Percentiles rank a stretch among this genome's conserved stretches.
Evolutionary conservation across 441 rosid genomes (phyloP).

Genomic region (Rhodomyrtus psidioides): DNA sequence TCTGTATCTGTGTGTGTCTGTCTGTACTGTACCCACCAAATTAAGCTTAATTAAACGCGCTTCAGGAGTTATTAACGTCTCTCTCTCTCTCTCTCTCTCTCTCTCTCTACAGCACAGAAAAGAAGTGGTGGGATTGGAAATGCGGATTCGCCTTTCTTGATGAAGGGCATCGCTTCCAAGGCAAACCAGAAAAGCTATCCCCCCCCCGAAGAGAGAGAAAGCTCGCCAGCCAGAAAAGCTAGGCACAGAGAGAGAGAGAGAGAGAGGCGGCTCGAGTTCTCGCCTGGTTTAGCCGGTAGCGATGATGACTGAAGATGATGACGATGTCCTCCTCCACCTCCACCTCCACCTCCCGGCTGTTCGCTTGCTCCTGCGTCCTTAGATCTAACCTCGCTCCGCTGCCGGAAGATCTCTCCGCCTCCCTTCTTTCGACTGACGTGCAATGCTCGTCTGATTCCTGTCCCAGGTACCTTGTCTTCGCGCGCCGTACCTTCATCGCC

Average conservation of each 20-base stretch:
- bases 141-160: constrained; percentile 24
- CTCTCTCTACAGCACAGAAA: background rate
- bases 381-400: constrained; percentile 10
- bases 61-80: background rate
- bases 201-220: background rate
- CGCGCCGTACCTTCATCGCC: background rate
- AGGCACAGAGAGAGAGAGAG: background rate
- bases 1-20: background rate
- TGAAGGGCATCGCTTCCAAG: constrained; percentile 51
- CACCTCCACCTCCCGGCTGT: background rate
- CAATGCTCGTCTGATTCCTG: background rate
- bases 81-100: background rate
- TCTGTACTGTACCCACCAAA: background rate
- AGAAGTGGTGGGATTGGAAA: constrained; percentile 10
- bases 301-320: background rate
- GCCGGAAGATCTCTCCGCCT: background rate
- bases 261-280: background rate
- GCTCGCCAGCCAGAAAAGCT: background rate
- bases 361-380: background rate
- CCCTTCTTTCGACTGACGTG: background rate
- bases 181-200: constrained; percentile 19
- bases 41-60: background rate
- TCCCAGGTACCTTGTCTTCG: background rate
- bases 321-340: background rate
- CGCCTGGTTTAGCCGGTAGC: background rate